Conservation (phyloP, 1,284 basidiomycete genomes). For the Coriolopsis trogii region DNA sequence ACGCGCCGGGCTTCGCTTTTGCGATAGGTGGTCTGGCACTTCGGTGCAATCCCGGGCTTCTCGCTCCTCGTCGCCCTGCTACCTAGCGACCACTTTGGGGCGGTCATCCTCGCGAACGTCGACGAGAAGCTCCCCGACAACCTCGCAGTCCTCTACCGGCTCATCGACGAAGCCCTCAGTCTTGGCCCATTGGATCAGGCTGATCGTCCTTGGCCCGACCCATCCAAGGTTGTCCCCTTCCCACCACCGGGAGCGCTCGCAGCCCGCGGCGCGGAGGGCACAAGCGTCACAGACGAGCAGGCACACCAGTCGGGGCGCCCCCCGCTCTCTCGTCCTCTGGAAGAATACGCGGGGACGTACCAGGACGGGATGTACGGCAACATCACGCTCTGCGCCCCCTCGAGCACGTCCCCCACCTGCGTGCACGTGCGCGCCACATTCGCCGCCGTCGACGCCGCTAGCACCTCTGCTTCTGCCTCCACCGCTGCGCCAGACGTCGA, state of each 20-base stretch:
- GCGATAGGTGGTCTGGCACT: slow-evolving; percentile 12
- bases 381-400: slow-evolving; percentile 37
- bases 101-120: slow-evolving; percentile 45
- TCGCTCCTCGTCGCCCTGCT: slow-evolving; percentile 38
- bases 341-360: slow-evolving; percentile 36
- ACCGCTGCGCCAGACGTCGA: not conserved
- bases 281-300: too few relatives aligned
- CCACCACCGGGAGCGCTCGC: too few relatives aligned
- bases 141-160: slow-evolving; percentile 26
- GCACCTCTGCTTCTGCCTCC: not conserved
- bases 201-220: too few relatives aligned
- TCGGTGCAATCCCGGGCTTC: slow-evolving; percentile 35
- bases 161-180: slow-evolving; percentile 25
- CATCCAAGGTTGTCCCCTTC: too few relatives aligned
- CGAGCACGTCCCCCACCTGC: slow-evolving; percentile 31
- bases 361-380: slow-evolving; percentile 37
- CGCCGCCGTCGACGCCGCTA: not conserved
- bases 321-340: slow-evolving; percentile 1
- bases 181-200: too few relatives aligned
- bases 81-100: slow-evolving; percentile 39
- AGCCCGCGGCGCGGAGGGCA: too few relatives aligned
- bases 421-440: slow-evolving; percentile 30
- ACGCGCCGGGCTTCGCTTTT: not conserved
- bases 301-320: not conserved
- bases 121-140: slow-evolving; percentile 39